Percentiles rank a stretch among this genome's conserved stretches.
phyloP scores from a whole-genome alignment of 106 monocot species.

The Allium sativum region DNA sequence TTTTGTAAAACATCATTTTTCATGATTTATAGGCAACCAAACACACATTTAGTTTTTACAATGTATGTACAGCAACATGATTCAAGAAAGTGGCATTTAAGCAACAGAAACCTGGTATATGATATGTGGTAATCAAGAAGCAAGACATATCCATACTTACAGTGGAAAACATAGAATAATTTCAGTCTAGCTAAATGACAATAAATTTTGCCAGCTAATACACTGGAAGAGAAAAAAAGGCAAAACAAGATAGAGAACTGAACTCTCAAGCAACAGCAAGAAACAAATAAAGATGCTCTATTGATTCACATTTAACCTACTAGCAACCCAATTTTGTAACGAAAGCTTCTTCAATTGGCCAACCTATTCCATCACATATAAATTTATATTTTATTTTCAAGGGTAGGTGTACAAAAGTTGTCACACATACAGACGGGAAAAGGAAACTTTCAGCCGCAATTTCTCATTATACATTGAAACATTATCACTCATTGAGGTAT shows the following conservation, averaged over 20 bases:
- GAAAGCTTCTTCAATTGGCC: conserved; percentile 8
- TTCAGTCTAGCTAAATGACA: not conserved
- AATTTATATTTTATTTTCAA: conserved; percentile 1
- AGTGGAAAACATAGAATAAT: not conserved
- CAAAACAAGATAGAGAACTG: not conserved
- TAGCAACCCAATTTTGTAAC: conserved; percentile 2
- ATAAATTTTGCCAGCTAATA: conserved; percentile 5
- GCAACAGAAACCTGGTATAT: no score
- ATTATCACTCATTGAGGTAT: not conserved
- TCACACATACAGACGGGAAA: not conserved
- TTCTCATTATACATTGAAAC: not conserved
- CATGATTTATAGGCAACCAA: no score
- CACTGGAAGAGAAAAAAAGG: not conserved
- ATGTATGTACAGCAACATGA: no score
- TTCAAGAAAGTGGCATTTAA: no score
- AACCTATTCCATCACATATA: not conserved
- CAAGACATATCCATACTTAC: not conserved
- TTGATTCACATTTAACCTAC: not conserved
- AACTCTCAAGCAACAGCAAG: conserved; percentile 1
- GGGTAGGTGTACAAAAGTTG: conserved; percentile 10
- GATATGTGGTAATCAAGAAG: no score
- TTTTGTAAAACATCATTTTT: no score
- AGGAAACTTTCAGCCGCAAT: not conserved
- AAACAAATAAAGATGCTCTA: not conserved
- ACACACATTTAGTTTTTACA: no score